Percentiles rank a stretch among this genome's conserved stretches.
Conservation (phyloP, 345 rosid species). For the Syzygium jambos region DNA sequence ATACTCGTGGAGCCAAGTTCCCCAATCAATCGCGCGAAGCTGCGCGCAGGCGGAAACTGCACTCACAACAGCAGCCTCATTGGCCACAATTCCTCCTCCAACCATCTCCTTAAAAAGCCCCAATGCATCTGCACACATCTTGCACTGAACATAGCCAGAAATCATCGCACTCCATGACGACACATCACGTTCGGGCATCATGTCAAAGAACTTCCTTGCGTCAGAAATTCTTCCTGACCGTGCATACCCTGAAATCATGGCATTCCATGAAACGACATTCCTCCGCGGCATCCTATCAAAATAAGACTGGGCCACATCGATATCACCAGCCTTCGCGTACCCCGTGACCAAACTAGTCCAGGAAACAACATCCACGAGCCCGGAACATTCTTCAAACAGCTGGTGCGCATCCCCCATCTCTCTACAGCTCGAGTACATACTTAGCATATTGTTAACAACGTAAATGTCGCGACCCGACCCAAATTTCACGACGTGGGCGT, state of each 20-base stretch:
- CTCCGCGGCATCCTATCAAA: slow-evolving; percentile 12
- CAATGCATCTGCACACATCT: slow-evolving; percentile 11
- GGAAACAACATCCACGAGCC: not conserved
- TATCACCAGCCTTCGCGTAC: slow-evolving; percentile 2
- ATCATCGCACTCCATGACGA: slow-evolving; percentile 27
- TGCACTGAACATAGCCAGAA: slow-evolving; percentile 11
- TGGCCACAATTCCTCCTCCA: slow-evolving; percentile 7
- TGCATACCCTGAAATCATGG: slow-evolving; percentile 18
- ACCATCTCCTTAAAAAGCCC: slow-evolving; percentile 10
- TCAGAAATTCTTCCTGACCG: slow-evolving; percentile 1
- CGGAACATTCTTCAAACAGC: slow-evolving; percentile 3
- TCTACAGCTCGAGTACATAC: slow-evolving; percentile 2
- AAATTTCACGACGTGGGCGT: slow-evolving; percentile 3
- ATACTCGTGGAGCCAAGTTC: slow-evolving; percentile 3
- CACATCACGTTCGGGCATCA: slow-evolving; percentile 18
- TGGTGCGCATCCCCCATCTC: not conserved
- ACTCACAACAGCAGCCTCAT: slow-evolving; percentile 16
- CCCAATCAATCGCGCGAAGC: slow-evolving; percentile 11
- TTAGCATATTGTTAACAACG: not conserved
- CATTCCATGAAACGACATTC: slow-evolving; percentile 27
- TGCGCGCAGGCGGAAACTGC: slow-evolving; percentile 13
- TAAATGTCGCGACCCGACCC: slow-evolving; percentile 1
- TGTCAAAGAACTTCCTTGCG: slow-evolving; percentile 18
- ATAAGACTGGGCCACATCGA: not conserved
- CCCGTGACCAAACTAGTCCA: slow-evolving; percentile 14